Evolutionary conservation across 805 yeast species (phyloP).

Genomic region (Candida arabinofermentans): DNA sequence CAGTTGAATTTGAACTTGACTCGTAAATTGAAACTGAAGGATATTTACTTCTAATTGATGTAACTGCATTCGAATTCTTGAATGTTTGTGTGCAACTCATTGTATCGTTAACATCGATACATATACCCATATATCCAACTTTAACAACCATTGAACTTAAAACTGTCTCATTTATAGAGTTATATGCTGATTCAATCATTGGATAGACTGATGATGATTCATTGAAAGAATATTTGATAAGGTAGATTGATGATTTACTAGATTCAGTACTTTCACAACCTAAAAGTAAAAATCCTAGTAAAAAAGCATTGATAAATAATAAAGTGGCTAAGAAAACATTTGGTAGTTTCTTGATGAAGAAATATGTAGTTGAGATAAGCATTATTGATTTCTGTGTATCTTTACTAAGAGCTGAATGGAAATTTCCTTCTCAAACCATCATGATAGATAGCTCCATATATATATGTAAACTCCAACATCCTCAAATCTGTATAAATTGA

Average conservation of each 20-base stretch:
- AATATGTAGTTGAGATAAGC: background rate
- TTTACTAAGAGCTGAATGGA: too few species aligned
- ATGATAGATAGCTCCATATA: too few species aligned
- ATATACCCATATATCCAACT: conserved; percentile 55
- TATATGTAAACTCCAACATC: too few species aligned
- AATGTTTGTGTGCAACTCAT: conserved; percentile 34
- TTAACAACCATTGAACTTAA: conserved; percentile 40
- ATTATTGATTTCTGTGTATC: background rate
- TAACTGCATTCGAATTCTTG: conserved; percentile 6
- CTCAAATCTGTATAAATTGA: too few species aligned
- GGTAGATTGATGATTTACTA: conserved; percentile 45
- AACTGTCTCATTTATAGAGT: conserved; percentile 28
- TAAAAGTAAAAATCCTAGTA: conserved; percentile 50
- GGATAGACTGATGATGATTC: conserved; percentile 39
- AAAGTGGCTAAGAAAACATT: conserved; percentile 37
- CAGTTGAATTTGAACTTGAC: conserved; percentile 28
- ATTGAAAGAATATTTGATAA: conserved; percentile 48
- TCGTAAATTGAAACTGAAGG: conserved; percentile 35
- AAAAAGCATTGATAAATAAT: conserved; percentile 44
- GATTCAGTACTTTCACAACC: conserved; percentile 45
- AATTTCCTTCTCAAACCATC: background rate
- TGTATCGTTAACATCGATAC: conserved; percentile 37
- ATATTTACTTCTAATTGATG: background rate
- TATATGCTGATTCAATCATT: conserved; percentile 36
- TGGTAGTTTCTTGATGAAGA: conserved; percentile 36